Percentiles rank a stretch among this genome's conserved stretches.
phyloP scores from a whole-genome alignment of 2,329 filamentous ascomycete species.

The Fusarium lyarnte region DNA sequence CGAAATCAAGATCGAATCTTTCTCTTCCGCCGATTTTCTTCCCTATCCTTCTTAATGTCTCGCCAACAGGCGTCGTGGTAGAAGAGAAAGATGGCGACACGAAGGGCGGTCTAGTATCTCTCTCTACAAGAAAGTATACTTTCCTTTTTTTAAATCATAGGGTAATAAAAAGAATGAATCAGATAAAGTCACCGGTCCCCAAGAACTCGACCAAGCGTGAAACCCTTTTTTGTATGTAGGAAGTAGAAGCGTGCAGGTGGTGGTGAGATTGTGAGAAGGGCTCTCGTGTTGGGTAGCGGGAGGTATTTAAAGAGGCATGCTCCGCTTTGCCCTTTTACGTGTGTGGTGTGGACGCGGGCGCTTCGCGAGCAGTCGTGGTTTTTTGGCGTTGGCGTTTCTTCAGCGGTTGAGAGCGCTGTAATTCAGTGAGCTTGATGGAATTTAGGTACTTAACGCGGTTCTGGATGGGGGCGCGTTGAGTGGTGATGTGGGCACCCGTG shows the following conservation, averaged over 20 bases:
- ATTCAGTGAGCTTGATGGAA: not conserved
- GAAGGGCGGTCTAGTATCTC: slow-evolving; percentile 27
- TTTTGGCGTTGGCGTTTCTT: slow-evolving; percentile 31
- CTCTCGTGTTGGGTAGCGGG: slow-evolving; percentile 34
- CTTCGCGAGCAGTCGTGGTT: slow-evolving; percentile 24
- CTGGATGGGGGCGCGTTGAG: slow-evolving; percentile 21
- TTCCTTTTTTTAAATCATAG: not conserved
- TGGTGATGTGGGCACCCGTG: slow-evolving; percentile 1
- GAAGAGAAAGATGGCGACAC: slow-evolving; percentile 19
- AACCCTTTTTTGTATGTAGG: not conserved
- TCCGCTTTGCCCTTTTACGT: slow-evolving; percentile 14
- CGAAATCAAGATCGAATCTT: not conserved
- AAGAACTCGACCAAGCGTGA: slow-evolving; percentile 15
- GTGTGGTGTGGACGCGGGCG: not conserved
- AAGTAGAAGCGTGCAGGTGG: not conserved
- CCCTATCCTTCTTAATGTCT: not conserved
- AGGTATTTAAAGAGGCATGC: slow-evolving; percentile 39
- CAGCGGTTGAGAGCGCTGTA: slow-evolving; percentile 6
- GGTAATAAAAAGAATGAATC: not conserved
- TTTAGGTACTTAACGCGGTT: slow-evolving; percentile 30
- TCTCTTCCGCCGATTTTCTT: not conserved
- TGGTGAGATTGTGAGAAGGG: slow-evolving; percentile 5
- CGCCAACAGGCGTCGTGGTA: not conserved
- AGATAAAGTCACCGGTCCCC: slow-evolving; percentile 4
- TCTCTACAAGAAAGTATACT: not conserved